Base-by-base conservation (phyloP, 345 rosid genomes). In the Sonneratia alba region DNA sequence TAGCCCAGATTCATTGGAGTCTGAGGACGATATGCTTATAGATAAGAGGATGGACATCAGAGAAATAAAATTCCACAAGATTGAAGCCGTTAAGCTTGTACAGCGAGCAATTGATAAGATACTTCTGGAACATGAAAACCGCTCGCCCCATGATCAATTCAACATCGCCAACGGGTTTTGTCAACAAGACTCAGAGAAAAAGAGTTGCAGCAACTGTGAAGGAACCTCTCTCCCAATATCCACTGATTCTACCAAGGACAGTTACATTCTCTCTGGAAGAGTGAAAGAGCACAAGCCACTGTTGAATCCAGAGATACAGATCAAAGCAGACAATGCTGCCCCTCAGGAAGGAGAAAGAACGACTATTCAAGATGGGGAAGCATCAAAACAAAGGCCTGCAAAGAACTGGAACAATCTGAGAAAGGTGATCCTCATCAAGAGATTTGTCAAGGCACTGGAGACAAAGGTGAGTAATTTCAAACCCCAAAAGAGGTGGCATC, bases 81-180 rank as follows among this genome's bases (percentile, higher is more conserved):
- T 78, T 10, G 92, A 93, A 87, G 93, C 96, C 70, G 83, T 93
- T 73, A 87, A 85, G 77, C 83, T 93, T 68, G 88, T 93, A 42
- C 92, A 90, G 81, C 85, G 91, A 73, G 98, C 93, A 68, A 91
- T 91, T 18, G 97, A 93, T 79, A 89, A 82, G 77, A 91, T 91
- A 71, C 84, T 85, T 64, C 77, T 86, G 66, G 97, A 88, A 70
- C 77, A 53, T 51, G 84, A 85, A 70, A 83, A 84, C 36, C 77
- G 72, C 65, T 73, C 74, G 34, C 27, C 80, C 47, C 82, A 78
- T 51, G 84, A 76, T 75, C 84, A 76, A 72, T 74, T 76, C 68
- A 70, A 61, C 43, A 49, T 16, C 3, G 70, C 75, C 42, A 78
- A 71, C 57, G 43, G 69, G 59, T 56, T 61, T 68, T 36, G 72